These are phyloP conservation scores for Lumnitzera racemosa DNA, from an alignment of 345 rosid genomes.

Conservation along the genomic window DNA sequence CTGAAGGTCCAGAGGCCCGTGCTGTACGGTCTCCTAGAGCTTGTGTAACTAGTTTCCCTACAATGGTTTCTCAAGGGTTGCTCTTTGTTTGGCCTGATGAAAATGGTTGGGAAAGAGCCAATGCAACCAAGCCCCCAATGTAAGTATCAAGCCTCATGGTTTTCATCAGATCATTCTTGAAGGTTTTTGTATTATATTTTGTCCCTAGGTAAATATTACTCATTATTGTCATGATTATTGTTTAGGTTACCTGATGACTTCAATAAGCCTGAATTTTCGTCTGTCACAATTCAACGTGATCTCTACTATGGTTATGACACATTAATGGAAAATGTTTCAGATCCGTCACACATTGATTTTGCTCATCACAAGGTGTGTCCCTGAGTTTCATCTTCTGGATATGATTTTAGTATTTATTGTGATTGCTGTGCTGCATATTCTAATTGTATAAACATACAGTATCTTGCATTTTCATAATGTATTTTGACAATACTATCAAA, in stretches of 20 bases:
- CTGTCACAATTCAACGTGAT: constrained; percentile 89
- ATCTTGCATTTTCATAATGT: too few relatives aligned
- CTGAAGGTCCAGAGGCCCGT: constrained; percentile 93
- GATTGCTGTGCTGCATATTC: too few relatives aligned
- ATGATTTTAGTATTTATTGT: too few relatives aligned
- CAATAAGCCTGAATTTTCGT: constrained; percentile 73
- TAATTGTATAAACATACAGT: too few relatives aligned
- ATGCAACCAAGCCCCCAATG: constrained; percentile 65
- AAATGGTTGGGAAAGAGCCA: constrained; percentile 81
- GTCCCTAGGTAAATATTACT: background rate
- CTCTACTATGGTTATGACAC: constrained; percentile 90
- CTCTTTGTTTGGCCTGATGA: constrained; percentile 99
- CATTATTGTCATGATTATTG: constrained; percentile 4
- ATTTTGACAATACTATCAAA: too few relatives aligned
- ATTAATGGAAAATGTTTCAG: constrained; percentile 97
- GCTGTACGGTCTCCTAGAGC: constrained; percentile 79
- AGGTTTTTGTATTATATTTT: background rate
- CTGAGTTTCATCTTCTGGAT: background rate
- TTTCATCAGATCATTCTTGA: background rate
- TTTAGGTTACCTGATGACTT: constrained; percentile 90
- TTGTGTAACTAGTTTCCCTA: constrained; percentile 68
- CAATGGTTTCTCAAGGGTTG: constrained; percentile 89
- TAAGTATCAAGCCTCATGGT: constrained; percentile 13
- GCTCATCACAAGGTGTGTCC: constrained; percentile 87
- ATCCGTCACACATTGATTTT: constrained; percentile 94